Conservation (phyloP, 306 rosid genomes). For the Quercus agrifolia region DNA sequence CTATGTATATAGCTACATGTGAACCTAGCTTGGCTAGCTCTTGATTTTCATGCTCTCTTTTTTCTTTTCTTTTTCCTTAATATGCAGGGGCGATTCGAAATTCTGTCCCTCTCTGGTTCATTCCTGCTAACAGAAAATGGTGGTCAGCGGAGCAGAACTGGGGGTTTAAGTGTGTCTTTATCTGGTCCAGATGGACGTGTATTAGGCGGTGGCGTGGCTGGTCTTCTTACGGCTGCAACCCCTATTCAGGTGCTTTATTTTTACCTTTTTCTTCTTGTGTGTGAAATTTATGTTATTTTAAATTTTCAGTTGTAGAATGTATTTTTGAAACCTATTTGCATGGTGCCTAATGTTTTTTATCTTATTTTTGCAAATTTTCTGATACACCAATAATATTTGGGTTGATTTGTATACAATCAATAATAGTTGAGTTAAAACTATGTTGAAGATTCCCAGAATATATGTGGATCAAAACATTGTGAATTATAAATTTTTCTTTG, state of each 20-base stretch:
- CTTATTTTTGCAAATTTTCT: not conserved
- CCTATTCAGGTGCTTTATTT: slow-evolving; percentile 65
- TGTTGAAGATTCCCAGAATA: no score
- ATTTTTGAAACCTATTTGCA: not conserved
- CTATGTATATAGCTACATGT: not conserved
- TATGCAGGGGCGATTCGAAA: slow-evolving; percentile 75
- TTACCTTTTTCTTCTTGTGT: not conserved
- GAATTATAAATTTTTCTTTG: no score
- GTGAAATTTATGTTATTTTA: not conserved
- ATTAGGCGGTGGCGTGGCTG: slow-evolving; percentile 72
- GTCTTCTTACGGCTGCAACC: slow-evolving; percentile 65
- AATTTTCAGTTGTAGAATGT: not conserved
- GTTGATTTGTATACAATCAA: not conserved
- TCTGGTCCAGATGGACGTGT: slow-evolving; percentile 74
- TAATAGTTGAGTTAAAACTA: not conserved
- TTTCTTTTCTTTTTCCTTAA: not conserved
- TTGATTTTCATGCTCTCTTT: not conserved
- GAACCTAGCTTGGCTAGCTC: not conserved
- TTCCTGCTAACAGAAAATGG: slow-evolving; percentile 43
- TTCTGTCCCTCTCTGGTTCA: slow-evolving; percentile 67
- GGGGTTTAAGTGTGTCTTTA: slow-evolving; percentile 61
- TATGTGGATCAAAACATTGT: no score
- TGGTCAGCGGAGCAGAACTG: slow-evolving; percentile 44
- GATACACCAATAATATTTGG: not conserved
- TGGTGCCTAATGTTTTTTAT: not conserved